Conservation (phyloP, 352 stramenopile species). For the Vaucheria bursata region DNA sequence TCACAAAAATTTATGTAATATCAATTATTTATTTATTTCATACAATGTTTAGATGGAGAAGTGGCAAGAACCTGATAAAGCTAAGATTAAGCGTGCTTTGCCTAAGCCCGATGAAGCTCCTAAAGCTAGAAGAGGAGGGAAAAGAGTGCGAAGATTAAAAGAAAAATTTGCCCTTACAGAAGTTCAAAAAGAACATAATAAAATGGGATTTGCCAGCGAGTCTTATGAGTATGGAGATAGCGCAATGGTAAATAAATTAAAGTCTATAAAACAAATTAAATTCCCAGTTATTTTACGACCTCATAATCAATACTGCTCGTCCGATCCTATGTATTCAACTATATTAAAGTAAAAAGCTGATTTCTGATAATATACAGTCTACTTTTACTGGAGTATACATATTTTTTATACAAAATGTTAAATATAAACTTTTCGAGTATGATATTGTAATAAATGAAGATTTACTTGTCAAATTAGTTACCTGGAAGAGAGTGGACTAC, state of each 20-base stretch:
- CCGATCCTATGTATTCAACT: neutral
- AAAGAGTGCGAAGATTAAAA: conserved; percentile 86
- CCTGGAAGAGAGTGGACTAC: too few species aligned
- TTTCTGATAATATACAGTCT: too few species aligned
- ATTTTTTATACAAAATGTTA: too few species aligned
- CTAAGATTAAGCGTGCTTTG: conserved; percentile 90
- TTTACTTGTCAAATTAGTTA: too few species aligned
- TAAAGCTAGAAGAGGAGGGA: conserved; percentile 75
- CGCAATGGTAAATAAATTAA: conserved; percentile 17
- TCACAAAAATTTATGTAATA: too few species aligned
- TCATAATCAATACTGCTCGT: neutral
- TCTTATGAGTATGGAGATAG: conserved; percentile 43
- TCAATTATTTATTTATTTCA: too few species aligned
- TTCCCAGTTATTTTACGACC: neutral
- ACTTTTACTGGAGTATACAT: too few species aligned
- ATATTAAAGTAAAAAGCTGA: neutral
- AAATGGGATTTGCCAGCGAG: conserved; percentile 77
- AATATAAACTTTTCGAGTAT: too few species aligned
- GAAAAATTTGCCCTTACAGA: conserved; percentile 93
- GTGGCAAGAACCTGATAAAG: conserved; percentile 91
- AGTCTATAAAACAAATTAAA: neutral
- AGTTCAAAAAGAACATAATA: conserved; percentile 90
- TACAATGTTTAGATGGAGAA: conserved; percentile 89
- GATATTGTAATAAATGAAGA: too few species aligned
- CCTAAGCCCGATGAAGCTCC: conserved; percentile 87